Base-by-base conservation (phyloP, 208 protist species). In the Crithidia expoeki region DNA sequence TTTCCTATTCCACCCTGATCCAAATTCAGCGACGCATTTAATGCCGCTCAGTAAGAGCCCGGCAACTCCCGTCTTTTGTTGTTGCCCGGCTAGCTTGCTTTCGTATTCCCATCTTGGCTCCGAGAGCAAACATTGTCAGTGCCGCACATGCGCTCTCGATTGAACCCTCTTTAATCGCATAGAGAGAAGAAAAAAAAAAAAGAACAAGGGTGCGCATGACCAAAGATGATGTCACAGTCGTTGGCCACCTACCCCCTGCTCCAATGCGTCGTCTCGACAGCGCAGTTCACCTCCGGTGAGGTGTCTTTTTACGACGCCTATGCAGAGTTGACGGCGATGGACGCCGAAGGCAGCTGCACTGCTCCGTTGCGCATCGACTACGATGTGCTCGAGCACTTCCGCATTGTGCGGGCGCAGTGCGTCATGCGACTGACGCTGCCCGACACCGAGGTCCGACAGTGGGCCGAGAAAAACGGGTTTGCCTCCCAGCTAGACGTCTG, bases 341-440 rank as follows among this genome's bases (percentile, higher is more conserved):
- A 92, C 42, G 82, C 49, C 12, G 63, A 75, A 1, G 86, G 82
- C 28, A 61, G 84, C 50, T 61, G 64, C 34, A 94, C 88, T 14
- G 80, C 87, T 3, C 84, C 88, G 12, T 68, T 95, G 32, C 60
- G 59, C 27, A 80, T 95, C 46, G 63, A 73, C 38, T 95, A 90
- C 62, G 81, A 83, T 16, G 69, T 46, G 17, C 64, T 94, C n/a
- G n/a, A 81, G 17, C 86, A 94, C 47, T 92, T 93, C 63, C 82
- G 85, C n/a, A 82, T 93, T 14, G 79, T 93, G 25, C 84, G 83
- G 17, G 65, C 81, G 30, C 66, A 91, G 59, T 72, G 79, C 38
- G 47, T 85, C n/a, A 83, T 95, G 81, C 90, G 88, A 9, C 82
- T 95, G 55, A 83, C 89, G n/a, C 27, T 91, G 30, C 83, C 83